Percentiles rank a stretch among this genome's conserved stretches.
phyloP scores from a whole-genome alignment of 768 basidiomycete genomes.

The Termitomyces sp. region DNA sequence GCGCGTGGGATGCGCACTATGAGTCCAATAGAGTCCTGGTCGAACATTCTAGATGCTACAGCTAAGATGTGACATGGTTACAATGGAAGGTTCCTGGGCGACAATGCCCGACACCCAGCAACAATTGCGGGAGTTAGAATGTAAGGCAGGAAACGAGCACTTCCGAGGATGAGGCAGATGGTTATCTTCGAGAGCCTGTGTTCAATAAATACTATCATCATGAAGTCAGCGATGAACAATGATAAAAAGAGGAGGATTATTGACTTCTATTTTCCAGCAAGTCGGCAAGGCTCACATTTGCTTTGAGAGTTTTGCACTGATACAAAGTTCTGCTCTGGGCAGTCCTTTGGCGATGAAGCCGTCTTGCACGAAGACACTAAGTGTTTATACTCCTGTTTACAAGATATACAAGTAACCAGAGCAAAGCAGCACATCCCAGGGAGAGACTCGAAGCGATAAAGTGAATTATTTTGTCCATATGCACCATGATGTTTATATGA shows the following conservation, averaged over 20 bases:
- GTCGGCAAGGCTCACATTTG: neutral
- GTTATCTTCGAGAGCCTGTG: neutral
- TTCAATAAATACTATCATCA: neutral
- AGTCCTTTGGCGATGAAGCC: neutral
- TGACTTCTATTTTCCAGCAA: constrained; percentile 1
- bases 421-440: neutral
- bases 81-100: neutral
- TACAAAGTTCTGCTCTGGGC: neutral
- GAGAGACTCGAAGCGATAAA: neutral
- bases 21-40: neutral
- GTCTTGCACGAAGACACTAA: neutral
- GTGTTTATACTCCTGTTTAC: neutral
- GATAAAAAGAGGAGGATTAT: neutral
- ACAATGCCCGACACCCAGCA: constrained; percentile 4
- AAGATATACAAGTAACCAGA: neutral
- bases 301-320: neutral
- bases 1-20: neutral
- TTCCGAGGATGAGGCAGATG: neutral
- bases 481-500: neutral
- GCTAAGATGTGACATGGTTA: neutral
- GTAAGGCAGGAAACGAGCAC: neutral
- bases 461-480: neutral
- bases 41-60: neutral
- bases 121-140: neutral
- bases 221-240: neutral